Evolutionary conservation across 805 yeast species (phyloP).

Genomic region (Wickerhamiella nectarea): DNA sequence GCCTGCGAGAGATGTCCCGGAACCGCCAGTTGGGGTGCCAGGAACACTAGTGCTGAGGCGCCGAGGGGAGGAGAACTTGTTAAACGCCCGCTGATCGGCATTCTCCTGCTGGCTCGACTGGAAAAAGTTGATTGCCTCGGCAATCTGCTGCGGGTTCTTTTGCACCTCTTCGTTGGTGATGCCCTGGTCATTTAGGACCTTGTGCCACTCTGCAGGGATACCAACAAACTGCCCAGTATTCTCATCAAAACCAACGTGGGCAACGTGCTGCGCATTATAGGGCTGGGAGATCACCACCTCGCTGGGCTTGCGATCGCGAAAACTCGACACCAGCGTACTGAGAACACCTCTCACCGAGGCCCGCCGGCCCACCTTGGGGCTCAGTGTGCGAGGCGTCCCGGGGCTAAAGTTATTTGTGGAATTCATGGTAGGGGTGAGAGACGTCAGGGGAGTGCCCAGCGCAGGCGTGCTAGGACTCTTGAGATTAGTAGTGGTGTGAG

Average conservation of each 20-base stretch:
- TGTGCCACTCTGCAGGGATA: constrained; percentile 87
- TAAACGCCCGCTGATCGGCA: constrained; percentile 17
- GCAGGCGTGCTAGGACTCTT: constrained; percentile 6
- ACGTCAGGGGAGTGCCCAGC: not conserved
- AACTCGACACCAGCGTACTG: constrained; percentile 7
- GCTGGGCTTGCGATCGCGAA: constrained; percentile 5
- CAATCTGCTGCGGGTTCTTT: constrained; percentile 87
- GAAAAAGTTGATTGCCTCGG: constrained; percentile 79
- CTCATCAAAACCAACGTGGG: constrained; percentile 86
- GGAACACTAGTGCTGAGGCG: no score
- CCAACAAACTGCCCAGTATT: constrained; percentile 83
- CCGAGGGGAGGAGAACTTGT: constrained; percentile 15
- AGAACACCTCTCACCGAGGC: constrained; percentile 3
- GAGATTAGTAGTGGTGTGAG: no score
- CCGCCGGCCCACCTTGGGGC: constrained; percentile 1
- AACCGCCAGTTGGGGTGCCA: no score
- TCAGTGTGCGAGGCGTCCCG: not conserved
- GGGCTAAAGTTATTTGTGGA: no score
- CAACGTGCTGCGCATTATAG: constrained; percentile 75
- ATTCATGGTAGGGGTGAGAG: no score
- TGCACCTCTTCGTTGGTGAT: constrained; percentile 77
- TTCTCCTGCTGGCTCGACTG: constrained; percentile 16
- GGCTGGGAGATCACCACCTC: constrained; percentile 67
- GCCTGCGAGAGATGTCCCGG: constrained; percentile 8
- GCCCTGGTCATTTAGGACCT: constrained; percentile 70